Evolutionary conservation across 2,329 filamentous ascomycete genomes (phyloP).

Genomic region (Myriosclerotinia curreyana): DNA sequence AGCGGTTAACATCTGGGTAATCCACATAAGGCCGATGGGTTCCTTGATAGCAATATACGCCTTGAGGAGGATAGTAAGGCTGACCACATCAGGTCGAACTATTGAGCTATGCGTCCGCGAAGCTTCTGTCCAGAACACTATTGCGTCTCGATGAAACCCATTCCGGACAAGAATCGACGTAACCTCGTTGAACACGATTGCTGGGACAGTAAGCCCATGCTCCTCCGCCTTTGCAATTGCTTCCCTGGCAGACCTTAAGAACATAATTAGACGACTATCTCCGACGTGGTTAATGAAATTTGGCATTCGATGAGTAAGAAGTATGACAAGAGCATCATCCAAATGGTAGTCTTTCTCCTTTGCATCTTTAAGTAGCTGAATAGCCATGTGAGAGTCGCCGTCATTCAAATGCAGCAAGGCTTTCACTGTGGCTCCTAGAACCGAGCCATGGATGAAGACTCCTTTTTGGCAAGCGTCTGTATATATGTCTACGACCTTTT

Average conservation of each 20-base stretch:
- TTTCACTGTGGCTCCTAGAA: constrained; percentile 30
- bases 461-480: constrained; percentile 24
- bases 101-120: constrained; percentile 26
- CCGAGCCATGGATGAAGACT: constrained; percentile 23
- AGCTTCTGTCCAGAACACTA: constrained; percentile 36
- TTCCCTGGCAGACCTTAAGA: constrained; percentile 19
- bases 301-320: constrained; percentile 34
- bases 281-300: constrained; percentile 16
- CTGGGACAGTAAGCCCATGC: constrained; percentile 29
- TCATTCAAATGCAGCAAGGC: constrained; percentile 30
- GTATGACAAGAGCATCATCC: constrained; percentile 25
- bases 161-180: constrained; percentile 31
- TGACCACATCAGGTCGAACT: constrained; percentile 26
- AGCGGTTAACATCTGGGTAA: constrained; percentile 28
- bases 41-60: constrained; percentile 33
- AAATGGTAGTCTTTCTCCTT: constrained; percentile 28
- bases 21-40: constrained; percentile 33
- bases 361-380: constrained; percentile 31
- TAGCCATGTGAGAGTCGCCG: constrained; percentile 23
- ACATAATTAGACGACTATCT: constrained; percentile 9
- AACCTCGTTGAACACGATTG: constrained; percentile 32
- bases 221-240: constrained; percentile 30
- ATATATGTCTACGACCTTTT: constrained; percentile 34
- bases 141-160: constrained; percentile 27
- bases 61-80: constrained; percentile 35